phyloP scores from a whole-genome alignment of 2,329 filamentous ascomycete species.

The Blastomyces silverae region DNA sequence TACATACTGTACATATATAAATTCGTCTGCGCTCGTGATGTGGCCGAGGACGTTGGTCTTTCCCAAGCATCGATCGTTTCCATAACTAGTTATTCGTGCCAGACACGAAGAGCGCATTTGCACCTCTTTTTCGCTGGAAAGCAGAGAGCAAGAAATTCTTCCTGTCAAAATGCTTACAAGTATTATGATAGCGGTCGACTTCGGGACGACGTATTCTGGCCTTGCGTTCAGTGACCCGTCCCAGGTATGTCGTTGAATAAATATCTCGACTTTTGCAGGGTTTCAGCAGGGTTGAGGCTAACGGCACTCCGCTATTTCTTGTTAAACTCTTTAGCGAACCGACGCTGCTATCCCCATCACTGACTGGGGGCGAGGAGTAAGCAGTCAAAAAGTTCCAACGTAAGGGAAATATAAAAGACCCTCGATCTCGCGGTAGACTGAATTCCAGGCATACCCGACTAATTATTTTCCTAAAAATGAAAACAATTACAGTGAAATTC shows the following conservation, averaged over 20 bases:
- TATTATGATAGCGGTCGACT: conserved; percentile 14
- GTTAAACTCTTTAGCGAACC: background rate
- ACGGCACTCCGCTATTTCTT: background rate
- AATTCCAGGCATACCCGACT: background rate
- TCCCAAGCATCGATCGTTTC: background rate
- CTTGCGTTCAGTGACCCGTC: conserved; percentile 13
- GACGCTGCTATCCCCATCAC: conserved; percentile 10
- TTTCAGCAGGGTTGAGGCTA: background rate
- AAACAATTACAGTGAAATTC: conserved; percentile 11
- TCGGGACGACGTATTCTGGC: conserved; percentile 13
- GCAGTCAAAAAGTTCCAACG: conserved; percentile 14
- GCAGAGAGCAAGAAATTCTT: background rate
- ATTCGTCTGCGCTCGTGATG: background rate
- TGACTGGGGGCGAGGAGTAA: conserved; percentile 13
- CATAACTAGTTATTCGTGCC: background rate
- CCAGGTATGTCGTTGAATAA: conserved; percentile 10
- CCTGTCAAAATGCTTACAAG: conserved; percentile 8
- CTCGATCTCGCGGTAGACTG: background rate
- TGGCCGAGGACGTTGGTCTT: background rate
- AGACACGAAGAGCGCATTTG: background rate
- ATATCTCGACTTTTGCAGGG: background rate
- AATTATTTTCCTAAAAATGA: background rate
- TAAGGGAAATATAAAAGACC: background rate
- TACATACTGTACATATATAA: background rate
- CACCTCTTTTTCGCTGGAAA: background rate